Conservation (phyloP, 768 basidiomycete species). For the Lenzites betulinus region DNA sequence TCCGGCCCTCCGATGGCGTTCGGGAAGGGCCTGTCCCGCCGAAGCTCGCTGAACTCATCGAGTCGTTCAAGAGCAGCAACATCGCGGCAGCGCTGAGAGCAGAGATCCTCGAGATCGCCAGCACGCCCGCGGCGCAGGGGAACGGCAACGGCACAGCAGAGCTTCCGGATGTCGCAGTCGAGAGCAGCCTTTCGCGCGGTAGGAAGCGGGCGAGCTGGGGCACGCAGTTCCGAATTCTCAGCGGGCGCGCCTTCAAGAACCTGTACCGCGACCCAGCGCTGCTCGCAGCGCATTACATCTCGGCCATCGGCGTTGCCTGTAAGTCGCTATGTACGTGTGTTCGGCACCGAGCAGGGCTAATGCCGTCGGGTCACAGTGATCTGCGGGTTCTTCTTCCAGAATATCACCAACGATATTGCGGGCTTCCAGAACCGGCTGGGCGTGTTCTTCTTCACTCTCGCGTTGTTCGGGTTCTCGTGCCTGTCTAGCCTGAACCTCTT, state of each 20-base stretch:
- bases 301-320: conserved; percentile 84
- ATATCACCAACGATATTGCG: conserved; percentile 91
- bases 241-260: conserved; percentile 97
- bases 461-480: conserved; percentile 96
- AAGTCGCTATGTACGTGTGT: conserved; percentile 34
- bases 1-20: conserved; percentile 41
- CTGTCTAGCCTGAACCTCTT: conserved; percentile 92
- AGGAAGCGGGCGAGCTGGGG: conserved; percentile 81
- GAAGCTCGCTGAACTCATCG: conserved; percentile 70
- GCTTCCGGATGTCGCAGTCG: conserved; percentile 67
- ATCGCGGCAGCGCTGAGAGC: conserved; percentile 61
- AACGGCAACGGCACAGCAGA: conserved; percentile 40
- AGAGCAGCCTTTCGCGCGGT: conserved; percentile 68
- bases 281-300: conserved; percentile 86
- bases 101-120: conserved; percentile 56
- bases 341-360: background rate
- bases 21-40: conserved; percentile 46
- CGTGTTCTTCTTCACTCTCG: conserved; percentile 96
- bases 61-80: conserved; percentile 66
- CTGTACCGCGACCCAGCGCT: conserved; percentile 93
- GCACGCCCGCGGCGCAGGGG: conserved; percentile 30
- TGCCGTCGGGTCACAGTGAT: conserved; percentile 51
- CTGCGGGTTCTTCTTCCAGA: conserved; percentile 91
- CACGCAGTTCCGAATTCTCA: conserved; percentile 93
- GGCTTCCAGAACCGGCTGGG: conserved; percentile 97